phyloP scores from a whole-genome alignment of 106 monocot species.

The Platanthera guangdongensis region DNA sequence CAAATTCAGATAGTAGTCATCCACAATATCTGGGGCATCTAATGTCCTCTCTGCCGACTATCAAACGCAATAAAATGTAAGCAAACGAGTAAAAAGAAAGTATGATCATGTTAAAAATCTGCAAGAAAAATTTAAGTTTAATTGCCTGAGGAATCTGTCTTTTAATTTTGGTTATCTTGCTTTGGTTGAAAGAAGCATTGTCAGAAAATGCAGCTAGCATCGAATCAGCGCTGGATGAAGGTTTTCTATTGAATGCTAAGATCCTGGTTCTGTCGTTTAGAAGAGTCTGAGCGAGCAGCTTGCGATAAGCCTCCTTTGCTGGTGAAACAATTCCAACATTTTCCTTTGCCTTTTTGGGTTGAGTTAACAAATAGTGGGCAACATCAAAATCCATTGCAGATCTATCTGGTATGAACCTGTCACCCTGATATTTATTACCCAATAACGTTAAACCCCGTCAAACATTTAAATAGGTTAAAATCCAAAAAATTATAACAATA shows the following conservation, averaged over 20 bases:
- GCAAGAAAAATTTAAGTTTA: background rate
- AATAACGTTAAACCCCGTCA: background rate
- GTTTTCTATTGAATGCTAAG: conserved; percentile 43
- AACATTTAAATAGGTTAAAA: background rate
- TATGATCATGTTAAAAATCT: background rate
- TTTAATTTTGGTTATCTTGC: conserved; percentile 21
- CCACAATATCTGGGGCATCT: conserved; percentile 45
- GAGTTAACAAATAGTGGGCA: conserved; percentile 16
- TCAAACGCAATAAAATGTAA: background rate
- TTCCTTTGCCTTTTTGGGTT: conserved; percentile 24
- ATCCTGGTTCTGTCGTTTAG: conserved; percentile 37
- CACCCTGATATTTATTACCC: conserved; percentile 5
- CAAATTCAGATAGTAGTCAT: conserved; percentile 49
- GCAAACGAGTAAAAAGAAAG: background rate
- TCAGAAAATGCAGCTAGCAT: conserved; percentile 15
- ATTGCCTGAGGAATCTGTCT: conserved; percentile 54
- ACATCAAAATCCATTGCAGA: conserved; percentile 30
- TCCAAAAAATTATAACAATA: background rate
- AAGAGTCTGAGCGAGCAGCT: conserved; percentile 28
- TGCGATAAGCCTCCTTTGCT: conserved; percentile 44
- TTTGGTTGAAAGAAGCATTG: conserved; percentile 15
- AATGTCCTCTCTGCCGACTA: conserved; percentile 44
- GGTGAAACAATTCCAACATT: conserved; percentile 27
- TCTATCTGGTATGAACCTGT: conserved; percentile 30
- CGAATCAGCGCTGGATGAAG: conserved; percentile 1